Base-by-base conservation (phyloP, 257 asterid species). In the Sherardia arvensis region DNA sequence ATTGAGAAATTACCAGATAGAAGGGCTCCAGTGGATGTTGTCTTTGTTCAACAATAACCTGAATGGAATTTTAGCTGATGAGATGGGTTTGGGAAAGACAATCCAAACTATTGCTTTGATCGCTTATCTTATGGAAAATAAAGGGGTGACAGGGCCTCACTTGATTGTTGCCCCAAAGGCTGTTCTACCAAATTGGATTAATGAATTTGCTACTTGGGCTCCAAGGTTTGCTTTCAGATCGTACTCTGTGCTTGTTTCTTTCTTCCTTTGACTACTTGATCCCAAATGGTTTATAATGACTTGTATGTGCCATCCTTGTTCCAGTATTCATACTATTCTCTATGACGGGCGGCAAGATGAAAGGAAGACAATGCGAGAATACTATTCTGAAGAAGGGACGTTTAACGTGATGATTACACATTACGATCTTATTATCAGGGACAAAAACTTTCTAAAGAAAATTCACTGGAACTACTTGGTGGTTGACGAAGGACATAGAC, bases 11-110 rank as follows among this genome's bases (percentile, higher is more conserved):
- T 90, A 93, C 83, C 99, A 93, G 70, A 30, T 93, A 67, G 99
- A 93, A 87, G 99, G 99, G 74, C 99, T 93, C 71, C 99, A 93
- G 25, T 93, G 99, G 99, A 93, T 93, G 99, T 68, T 93, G 65
- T 93, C 99, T 5, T 76, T 93, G 83, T 93, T 87, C 79, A 93
- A 93, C 76, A 93, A 93, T 79, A 93, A 93, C 73, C 80, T 93
- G 47, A 93, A 93, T 71, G 99, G 99, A 68, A 93, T 93, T 76
- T 78, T 93, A 72, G 99, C 99, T 8, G 99, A 93, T 80, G 99
- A 93, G 80, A 90, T 93, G 99, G 99, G 99, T 53, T 75, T 93
- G 73, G 99, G 97, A 38, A 90, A 93, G 84, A 93, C 97, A 32
- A 93, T 93, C 68, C 99, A 93, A 79, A 85, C 99, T 68, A 93